These are phyloP conservation scores for Quercus parvula DNA, from an alignment of 306 rosid species.

Conservation along the genomic window DNA sequence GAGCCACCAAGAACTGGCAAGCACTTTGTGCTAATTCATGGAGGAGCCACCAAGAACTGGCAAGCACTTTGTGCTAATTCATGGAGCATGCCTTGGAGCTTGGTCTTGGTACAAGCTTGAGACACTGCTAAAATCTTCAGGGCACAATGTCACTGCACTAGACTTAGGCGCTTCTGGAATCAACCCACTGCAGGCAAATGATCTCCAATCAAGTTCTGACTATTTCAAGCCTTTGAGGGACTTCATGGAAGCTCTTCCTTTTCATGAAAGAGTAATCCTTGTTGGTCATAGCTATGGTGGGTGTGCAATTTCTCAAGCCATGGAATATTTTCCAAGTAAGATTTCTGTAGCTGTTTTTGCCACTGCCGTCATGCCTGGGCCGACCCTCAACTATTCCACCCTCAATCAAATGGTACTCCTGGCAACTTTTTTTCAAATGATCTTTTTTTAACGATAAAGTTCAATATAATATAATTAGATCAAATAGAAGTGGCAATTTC, in stretches of 20 bases:
- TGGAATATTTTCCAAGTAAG: constrained; percentile 35
- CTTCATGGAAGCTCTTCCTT: constrained; percentile 23
- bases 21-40: too few relatives aligned
- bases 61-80: constrained; percentile 42
- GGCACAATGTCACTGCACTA: constrained; percentile 32
- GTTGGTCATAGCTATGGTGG: constrained; percentile 54
- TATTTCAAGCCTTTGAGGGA: constrained; percentile 35
- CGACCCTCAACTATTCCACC: constrained; percentile 22
- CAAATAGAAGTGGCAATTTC: too few relatives aligned
- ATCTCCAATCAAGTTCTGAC: constrained; percentile 23
- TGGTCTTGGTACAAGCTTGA: constrained; percentile 51
- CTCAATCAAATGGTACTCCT: constrained; percentile 24
- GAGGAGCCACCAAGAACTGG: not conserved
- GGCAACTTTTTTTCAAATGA: too few relatives aligned
- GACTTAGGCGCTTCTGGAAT: constrained; percentile 41
- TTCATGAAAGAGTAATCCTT: constrained; percentile 23
- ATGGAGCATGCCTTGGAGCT: constrained; percentile 53
- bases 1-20: not conserved
- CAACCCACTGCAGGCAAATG: not conserved
- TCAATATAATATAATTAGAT: too few relatives aligned
- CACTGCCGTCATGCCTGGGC: constrained; percentile 45
- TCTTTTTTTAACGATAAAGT: too few relatives aligned
- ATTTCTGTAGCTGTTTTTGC: constrained; percentile 36
- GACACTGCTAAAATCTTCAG: constrained; percentile 4
- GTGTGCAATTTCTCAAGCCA: constrained; percentile 37